phyloP scores from a whole-genome alignment of 2,329 filamentous ascomycete genomes.

The Aspergillus latus region DNA sequence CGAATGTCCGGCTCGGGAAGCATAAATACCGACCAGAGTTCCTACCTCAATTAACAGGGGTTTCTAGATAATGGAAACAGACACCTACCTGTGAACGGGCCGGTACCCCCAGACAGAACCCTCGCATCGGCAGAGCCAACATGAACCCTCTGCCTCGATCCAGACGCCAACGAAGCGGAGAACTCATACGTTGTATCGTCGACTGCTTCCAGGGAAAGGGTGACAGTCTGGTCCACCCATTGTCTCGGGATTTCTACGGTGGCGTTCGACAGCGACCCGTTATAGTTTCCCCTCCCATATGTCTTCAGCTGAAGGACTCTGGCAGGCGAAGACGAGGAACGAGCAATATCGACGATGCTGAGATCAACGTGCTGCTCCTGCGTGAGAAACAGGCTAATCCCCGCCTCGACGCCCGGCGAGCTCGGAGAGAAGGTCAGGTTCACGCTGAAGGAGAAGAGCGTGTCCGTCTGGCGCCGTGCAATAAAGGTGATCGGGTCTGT shows the following conservation, averaged over 20 bases:
- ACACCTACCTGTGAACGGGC: constrained; percentile 13
- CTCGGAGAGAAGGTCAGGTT: constrained; percentile 11
- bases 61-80: not conserved
- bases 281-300: not conserved
- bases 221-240: not conserved
- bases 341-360: constrained; percentile 8
- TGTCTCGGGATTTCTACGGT: not conserved
- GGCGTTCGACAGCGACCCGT: constrained; percentile 1
- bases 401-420: constrained; percentile 14
- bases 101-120: constrained; percentile 9
- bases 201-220: constrained; percentile 1
- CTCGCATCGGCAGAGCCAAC: constrained; percentile 2
- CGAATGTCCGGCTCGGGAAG: not conserved
- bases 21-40: constrained; percentile 5
- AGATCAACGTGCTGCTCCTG: constrained; percentile 24
- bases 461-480: constrained; percentile 22
- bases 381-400: constrained; percentile 20
- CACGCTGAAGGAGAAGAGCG: constrained; percentile 18
- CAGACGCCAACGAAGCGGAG: not conserved
- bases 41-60: constrained; percentile 5
- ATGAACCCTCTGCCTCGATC: not conserved
- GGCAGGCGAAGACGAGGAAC: not conserved
- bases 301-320: not conserved
- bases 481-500: constrained; percentile 14
- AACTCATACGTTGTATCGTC: constrained; percentile 9